Evolutionary conservation across 371 early-diverging fungal species (phyloP), one percentile per base, ranked within the genome.

Genomic region (Capillidium rhysosporum): DNA sequence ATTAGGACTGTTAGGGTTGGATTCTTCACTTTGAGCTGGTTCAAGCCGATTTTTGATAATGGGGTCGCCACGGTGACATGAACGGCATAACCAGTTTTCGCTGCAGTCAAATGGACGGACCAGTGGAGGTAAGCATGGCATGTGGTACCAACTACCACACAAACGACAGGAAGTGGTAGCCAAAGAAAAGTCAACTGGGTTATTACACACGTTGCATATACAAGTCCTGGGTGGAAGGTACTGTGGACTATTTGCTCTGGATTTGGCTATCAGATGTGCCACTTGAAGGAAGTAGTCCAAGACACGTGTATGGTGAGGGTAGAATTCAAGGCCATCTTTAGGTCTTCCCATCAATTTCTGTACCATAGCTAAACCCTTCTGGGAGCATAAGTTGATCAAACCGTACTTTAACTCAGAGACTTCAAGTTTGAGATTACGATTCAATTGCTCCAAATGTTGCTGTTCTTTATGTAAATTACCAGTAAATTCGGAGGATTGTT

Each of bases 71-170:
- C 31, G 7, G 16, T 25, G 48, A 30, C 48, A 47, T 5, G 48
- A 30, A 47, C 14, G 14, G 12, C 54, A 53, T n/a, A 40, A 26
- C 41, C 41, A 53, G 5, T 26, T 25, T 9, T 20, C 30, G 14
- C 40, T 44, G 25, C 54, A 53, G 18, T 53, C 54, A 25, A 14
- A 25, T 16, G 54, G 54, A 5, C 54, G 21, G 5, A 8, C 45
- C 3, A 14, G 26, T 25, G 30, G 18, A 30, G 54, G 54, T 20
- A 53, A 18, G 29, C 54, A 53, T 8, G 20, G 10, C 18, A 53
- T 53, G 26, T 53, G 54, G 18, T 44, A 40, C 54, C 54, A 53
- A 21, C 54, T 53, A 26, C 45, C 44, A 53, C 54, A 53, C 1
- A 39, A 12, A 26, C 24, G 26, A 44, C 54, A 53, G 3, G 54